Base-by-base conservation (phyloP, 169 alveolate genomes). In the Plasmodium blacklocki region DNA sequence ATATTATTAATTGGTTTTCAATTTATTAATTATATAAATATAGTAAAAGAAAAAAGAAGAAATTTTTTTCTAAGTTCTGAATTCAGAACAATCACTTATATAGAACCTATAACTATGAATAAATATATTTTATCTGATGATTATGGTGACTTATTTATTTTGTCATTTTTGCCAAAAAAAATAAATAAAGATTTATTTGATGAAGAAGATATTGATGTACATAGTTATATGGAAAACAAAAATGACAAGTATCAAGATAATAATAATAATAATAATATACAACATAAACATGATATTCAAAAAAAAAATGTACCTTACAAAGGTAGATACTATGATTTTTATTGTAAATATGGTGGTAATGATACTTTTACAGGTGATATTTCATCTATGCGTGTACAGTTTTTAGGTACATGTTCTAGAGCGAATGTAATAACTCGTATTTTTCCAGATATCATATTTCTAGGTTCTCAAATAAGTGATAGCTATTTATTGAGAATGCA, bases 381-480 rank as follows among this genome's bases (percentile, higher is more conserved):
- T 32, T 39, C 54, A 29, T 71, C 87, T 5, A 71, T 85, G 23
- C 56, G 32, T 14, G 56, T 85, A 12, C 92, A 85, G 23, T 72
- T 71, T 73, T 56, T 85, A 71, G 92, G 92, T 0, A 85, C 74
- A 26, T 71, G 87, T 56, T 85, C 92, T 8, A 68, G 87, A 58
- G 70, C 92, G 0, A 85, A 85, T 52, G 75, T 85, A 1, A 66
- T 85, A 11, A 86, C 72, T 5, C 70, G 87, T 21, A 72, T 85
- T 49, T 85, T 21, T 52, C 23, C 92, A 5, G 87, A 85, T 62
- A 85, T 85, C 0, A 19, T 85, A 29, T 85, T 85, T 32, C 26
- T 85, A 52, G 92, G 92, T 4, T 85, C 92, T 9, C 87, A 71
- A 58, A 86, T 85, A 9, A 85, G 92, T 71, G 76, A 85, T 15